Evolutionary conservation across 176 grass and related monocot species (phyloP), one percentile per base, ranked within the genome.

Genomic region (Sorghum bicolor): DNA sequence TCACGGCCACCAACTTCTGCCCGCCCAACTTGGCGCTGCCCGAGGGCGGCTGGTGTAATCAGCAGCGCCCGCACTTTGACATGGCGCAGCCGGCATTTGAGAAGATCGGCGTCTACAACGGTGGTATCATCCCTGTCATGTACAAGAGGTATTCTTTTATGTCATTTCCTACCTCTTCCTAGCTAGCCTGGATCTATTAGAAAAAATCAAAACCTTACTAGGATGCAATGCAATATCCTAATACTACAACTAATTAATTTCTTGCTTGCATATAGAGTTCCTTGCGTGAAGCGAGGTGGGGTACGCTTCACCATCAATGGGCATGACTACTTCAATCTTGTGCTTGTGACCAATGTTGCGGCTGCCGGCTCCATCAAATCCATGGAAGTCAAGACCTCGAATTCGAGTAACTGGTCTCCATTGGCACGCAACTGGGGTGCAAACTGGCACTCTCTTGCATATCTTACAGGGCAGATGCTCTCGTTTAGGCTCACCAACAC

Each of bases 1-100:
- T 92, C 24, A 92, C 92, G 0, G 87, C 90, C 52, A 94, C 93
- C 77, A 92, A 94, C 47, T 92, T 94, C 77, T 94, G 90, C 72
- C 93, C 93, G 3, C 93, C 93, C 32, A 94, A 94, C 72, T 82
- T 44, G 41, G 93, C 64, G 0, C 90, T 92, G 25, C 90, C 93
- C n/a, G 70, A 92, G 72, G 93, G 93, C 2, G 87, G 89, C 5
- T 94, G 92, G 87, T 94, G 92, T 81, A 94, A 92, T 43, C 84
- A 87, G 5, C 87, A 73, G 16, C 81, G 83, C 22, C 20, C 71
- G 2, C 92, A 94, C 70, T 94, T 94, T 2, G 89, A 94, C 75
- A 92, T 96, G 93, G 76, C 89, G 0, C 89, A 94, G 67, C 92
- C 92, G 0, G 81, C 92, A 0, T 94, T 76, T 76, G 87, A 94